Conservation (phyloP, 2,329 filamentous ascomycete genomes). For the Colletotrichum australisinense region DNA sequence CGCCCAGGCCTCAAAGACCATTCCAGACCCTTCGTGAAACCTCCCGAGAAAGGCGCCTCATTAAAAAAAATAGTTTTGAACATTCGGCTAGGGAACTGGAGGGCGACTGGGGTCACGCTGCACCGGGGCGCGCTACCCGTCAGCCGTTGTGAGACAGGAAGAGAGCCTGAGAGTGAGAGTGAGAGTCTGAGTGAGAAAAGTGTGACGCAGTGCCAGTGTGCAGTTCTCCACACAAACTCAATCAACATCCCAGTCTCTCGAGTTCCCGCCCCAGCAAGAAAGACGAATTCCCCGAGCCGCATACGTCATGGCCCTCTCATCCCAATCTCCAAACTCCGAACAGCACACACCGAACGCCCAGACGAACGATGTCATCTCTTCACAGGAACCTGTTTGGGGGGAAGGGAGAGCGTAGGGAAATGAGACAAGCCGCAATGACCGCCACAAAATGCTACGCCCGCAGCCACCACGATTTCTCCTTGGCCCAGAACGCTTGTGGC, state of each 20-base stretch:
- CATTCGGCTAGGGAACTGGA: neutral
- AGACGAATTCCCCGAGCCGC: slow-evolving; percentile 27
- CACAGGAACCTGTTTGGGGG: slow-evolving; percentile 25
- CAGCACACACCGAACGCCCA: neutral
- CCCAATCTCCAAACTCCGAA: neutral
- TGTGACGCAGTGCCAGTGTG: slow-evolving; percentile 25
- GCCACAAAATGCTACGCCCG: neutral
- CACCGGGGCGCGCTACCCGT: slow-evolving; percentile 20
- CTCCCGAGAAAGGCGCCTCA: neutral
- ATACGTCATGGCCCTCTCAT: slow-evolving; percentile 25
- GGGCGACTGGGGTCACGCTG: neutral
- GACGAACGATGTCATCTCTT: slow-evolving; percentile 26
- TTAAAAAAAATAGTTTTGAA: neutral
- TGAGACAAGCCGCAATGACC: slow-evolving; percentile 22
- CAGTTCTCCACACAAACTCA: slow-evolving; percentile 19
- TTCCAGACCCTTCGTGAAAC: slow-evolving; percentile 28
- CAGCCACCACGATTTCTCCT: slow-evolving; percentile 27
- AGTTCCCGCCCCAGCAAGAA: neutral
- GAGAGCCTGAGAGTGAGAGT: neutral
- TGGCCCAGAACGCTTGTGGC: neutral
- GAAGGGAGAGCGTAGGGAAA: neutral
- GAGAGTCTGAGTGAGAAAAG: neutral
- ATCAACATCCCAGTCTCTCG: slow-evolving; percentile 6
- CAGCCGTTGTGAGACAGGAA: neutral
- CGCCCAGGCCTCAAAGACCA: neutral